Conservation (phyloP, 495 filamentous ascomycete genomes). For the Daldinia caldariorum region DNA sequence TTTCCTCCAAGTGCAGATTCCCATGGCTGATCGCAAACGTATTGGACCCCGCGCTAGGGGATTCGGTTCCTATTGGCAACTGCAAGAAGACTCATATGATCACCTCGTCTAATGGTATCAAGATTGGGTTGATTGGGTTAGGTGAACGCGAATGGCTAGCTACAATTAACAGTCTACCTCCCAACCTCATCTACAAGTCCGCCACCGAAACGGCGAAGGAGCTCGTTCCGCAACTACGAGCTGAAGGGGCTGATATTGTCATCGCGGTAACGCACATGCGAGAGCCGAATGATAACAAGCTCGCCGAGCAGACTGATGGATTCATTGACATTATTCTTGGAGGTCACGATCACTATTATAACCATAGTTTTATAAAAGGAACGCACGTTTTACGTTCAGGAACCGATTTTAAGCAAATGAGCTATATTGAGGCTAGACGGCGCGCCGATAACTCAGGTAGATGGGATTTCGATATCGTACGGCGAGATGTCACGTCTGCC, state of each 20-base stretch:
- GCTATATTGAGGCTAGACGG: constrained; percentile 79
- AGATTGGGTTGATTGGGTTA: constrained; percentile 84
- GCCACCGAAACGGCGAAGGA: constrained; percentile 74
- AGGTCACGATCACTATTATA: constrained; percentile 91
- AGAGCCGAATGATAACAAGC: constrained; percentile 85
- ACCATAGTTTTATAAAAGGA: constrained; percentile 76
- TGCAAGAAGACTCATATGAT: constrained; percentile 76
- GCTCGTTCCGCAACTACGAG: constrained; percentile 73
- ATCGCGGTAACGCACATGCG: constrained; percentile 85
- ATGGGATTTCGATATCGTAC: constrained; percentile 82
- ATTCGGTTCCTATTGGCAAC: constrained; percentile 72
- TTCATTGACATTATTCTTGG: constrained; percentile 85
- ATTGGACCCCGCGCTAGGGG: constrained; percentile 70
- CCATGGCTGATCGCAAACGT: constrained; percentile 89
- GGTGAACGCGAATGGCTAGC: constrained; percentile 83
- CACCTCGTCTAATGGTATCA: constrained; percentile 81
- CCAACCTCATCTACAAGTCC: constrained; percentile 81
- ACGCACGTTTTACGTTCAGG: constrained; percentile 84
- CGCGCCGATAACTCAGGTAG: constrained; percentile 55
- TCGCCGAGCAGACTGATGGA: constrained; percentile 74
- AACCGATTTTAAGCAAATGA: constrained; percentile 89
- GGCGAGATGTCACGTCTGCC: constrained; percentile 73
- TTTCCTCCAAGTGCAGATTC: constrained; percentile 78
- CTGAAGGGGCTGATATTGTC: constrained; percentile 81
- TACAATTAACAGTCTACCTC: constrained; percentile 86